Evolutionary conservation across 768 basidiomycete genomes (phyloP), one percentile per base, ranked within the genome.

Genomic region (Podaxis rugospora): DNA sequence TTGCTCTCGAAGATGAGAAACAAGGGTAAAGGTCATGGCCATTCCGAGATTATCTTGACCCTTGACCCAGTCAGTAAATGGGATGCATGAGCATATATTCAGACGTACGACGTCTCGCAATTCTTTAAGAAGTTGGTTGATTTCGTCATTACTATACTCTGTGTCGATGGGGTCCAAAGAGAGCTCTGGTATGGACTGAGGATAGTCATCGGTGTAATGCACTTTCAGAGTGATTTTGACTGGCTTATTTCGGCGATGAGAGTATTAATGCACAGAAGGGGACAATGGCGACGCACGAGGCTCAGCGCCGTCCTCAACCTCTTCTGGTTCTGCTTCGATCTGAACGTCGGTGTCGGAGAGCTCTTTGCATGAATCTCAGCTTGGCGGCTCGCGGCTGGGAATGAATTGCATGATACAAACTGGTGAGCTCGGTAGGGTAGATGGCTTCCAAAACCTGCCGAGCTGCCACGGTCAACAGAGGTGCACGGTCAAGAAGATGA

Each of bases 11-110:
- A 97, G 81, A 66, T 90, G 88, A 0, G 91, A 89, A 10, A 94
- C 88, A 16, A 99, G 79, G 0, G 96, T 94, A 70, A 97, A 99
- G 16, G 95, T 95, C 95, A 98, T 98, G 2, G 97, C 95, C 89
- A 95, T 95, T 46, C 93, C 93, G 21, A 93, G 68, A 71, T 91
- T 94, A 69, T 95, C 93, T 69, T 89, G 83, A 58, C 90, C 91
- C 89, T 92, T 57, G 59, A 55, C 53, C 56, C 25, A 35, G 54
- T 57, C 63, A 55, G n/a, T 52, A 36, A 44, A 55, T 44, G 55
- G 39, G 56, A 61, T 63, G 46, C 50, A 42, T 21, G 42, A 32
- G 13, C 37, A 49, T 36, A 44, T 40, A 47, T 37, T 56, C 54
- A 32, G 42, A 75, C 85, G 61, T 72, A 88, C 87, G 69, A 86